Conservation (phyloP, 805 yeast genomes). For the Ogataea glucozyma region DNA sequence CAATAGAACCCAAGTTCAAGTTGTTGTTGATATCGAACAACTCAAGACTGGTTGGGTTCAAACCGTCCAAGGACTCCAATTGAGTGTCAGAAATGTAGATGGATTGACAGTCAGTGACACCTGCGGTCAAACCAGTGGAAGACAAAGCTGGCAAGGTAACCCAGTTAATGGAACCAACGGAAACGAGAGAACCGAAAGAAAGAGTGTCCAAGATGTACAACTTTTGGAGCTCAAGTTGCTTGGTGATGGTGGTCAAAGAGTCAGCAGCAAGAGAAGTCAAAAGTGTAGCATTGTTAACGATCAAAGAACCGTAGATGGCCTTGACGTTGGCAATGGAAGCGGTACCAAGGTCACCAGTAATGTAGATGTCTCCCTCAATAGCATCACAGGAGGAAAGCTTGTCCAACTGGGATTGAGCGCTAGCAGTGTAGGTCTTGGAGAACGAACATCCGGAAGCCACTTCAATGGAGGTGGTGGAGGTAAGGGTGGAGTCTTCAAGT, state of each 20-base stretch:
- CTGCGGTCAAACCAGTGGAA: conserved; percentile 63
- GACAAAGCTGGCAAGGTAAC: conserved; percentile 84
- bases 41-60: conserved; percentile 46
- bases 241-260: conserved; percentile 70
- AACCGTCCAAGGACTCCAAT: conserved; percentile 67
- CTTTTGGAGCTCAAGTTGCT: conserved; percentile 58
- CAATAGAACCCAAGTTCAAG: conserved; percentile 67
- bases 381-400: conserved; percentile 70
- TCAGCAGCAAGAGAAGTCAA: conserved; percentile 77
- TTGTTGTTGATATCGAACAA: conserved; percentile 90
- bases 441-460: conserved; percentile 68
- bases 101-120: conserved; percentile 71
- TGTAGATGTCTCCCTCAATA: conserved; percentile 74
- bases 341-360: conserved; percentile 63
- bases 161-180: conserved; percentile 80
- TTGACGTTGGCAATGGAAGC: conserved; percentile 74
- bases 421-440: conserved; percentile 63
- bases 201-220: conserved; percentile 69
- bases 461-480: conserved; percentile 48
- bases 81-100: conserved; percentile 75
- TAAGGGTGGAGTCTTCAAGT: conserved; percentile 50
- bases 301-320: conserved; percentile 76
- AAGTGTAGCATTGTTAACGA: conserved; percentile 61
- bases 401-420: conserved; percentile 80
- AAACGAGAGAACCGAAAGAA: conserved; percentile 73